Percentiles rank a stretch among this genome's conserved stretches.
phyloP scores from a whole-genome alignment of 202 grass and related monocot species.

The Carex arenaria region DNA sequence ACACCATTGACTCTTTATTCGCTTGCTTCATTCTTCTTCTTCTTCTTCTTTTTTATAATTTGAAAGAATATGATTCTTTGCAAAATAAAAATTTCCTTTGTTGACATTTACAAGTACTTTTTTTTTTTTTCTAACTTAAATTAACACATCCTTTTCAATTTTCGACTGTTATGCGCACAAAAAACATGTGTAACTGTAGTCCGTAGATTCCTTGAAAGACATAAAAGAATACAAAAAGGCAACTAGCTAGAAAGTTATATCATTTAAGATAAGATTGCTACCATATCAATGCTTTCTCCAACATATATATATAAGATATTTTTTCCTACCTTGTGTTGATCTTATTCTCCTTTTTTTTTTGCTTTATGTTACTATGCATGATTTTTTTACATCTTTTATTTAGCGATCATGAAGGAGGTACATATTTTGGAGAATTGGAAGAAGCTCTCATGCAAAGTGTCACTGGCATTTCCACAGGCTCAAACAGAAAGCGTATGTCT shows the following conservation, averaged over 20 bases:
- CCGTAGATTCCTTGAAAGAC: neutral
- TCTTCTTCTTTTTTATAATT: neutral
- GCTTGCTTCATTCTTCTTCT: neutral
- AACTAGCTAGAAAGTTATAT: neutral
- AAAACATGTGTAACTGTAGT: neutral
- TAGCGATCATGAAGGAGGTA: conserved; percentile 47
- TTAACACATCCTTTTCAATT: neutral
- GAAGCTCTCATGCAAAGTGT: conserved; percentile 81
- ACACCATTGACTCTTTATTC: neutral
- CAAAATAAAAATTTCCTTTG: neutral
- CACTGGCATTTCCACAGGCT: conserved; percentile 37
- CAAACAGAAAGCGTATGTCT: conserved; percentile 37
- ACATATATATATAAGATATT: neutral
- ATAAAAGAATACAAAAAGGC: neutral
- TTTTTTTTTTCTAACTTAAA: neutral
- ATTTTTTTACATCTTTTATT: neutral
- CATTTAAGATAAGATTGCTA: conserved; percentile 2
- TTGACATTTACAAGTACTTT: neutral
- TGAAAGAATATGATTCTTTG: conserved; percentile 1
- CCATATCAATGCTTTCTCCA: neutral
- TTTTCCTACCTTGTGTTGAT: neutral
- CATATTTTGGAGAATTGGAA: conserved; percentile 81
- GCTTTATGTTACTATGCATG: neutral
- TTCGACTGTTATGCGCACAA: neutral
- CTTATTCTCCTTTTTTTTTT: conserved; percentile 4